Conservation (phyloP, 257 asterid species). For the Nicotiana undulata region DNA sequence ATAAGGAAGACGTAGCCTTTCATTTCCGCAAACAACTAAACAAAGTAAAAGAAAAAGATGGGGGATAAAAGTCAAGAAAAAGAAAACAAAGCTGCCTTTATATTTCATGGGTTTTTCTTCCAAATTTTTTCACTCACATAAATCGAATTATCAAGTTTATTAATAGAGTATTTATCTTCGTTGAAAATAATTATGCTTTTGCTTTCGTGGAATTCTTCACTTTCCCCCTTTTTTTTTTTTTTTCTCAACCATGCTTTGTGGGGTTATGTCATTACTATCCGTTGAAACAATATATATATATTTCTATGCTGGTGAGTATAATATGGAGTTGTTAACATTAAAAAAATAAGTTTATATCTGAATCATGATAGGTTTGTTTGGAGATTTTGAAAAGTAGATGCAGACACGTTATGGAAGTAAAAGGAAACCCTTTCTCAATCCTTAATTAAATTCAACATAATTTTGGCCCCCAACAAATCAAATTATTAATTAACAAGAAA, state of each 20-base stretch:
- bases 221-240: no score
- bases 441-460: not conserved
- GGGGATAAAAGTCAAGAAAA: not conserved
- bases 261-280: no score
- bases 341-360: not conserved
- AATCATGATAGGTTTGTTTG: not conserved
- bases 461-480: not conserved
- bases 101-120: not conserved
- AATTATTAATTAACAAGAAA: not conserved
- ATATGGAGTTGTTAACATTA: not conserved
- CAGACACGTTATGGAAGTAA: not conserved
- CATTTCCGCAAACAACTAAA: not conserved
- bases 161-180: not conserved
- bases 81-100: not conserved
- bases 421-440: not conserved
- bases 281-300: no score
- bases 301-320: no score
- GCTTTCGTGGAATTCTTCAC: not conserved
- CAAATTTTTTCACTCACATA: not conserved
- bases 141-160: not conserved
- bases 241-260: no score
- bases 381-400: not conserved
- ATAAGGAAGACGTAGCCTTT: not conserved
- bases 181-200: not conserved
- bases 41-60: not conserved